Conservation (phyloP, 495 filamentous ascomycete genomes). For the Cercophora sp. region DNA sequence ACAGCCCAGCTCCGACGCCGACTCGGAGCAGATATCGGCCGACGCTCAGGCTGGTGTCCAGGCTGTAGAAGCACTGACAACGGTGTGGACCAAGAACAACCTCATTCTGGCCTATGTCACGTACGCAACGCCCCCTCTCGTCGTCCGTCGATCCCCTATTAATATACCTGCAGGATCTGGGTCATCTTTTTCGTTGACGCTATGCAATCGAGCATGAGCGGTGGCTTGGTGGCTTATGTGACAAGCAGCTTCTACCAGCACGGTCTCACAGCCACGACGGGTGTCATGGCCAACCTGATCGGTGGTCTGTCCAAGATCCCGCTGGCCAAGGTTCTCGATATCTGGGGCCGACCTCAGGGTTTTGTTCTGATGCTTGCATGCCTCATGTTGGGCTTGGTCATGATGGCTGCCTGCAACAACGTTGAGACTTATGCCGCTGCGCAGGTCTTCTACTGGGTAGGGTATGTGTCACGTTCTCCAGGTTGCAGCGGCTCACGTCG, state of each 20-base stretch:
- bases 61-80: constrained; percentile 25
- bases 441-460: constrained; percentile 52
- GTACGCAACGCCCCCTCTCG: constrained; percentile 12
- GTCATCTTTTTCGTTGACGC: constrained; percentile 50
- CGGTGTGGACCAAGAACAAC: constrained; percentile 22
- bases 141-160: background rate
- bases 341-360: constrained; percentile 56
- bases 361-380: constrained; percentile 37
- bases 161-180: constrained; percentile 38
- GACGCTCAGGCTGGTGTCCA: constrained; percentile 25
- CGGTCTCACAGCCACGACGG: constrained; percentile 45
- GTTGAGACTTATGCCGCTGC: constrained; percentile 49
- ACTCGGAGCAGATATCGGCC: constrained; percentile 22
- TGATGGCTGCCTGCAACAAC: constrained; percentile 50
- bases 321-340: constrained; percentile 61
- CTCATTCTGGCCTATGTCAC: constrained; percentile 24
- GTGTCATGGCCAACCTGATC: constrained; percentile 51
- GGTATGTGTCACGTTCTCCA: constrained; percentile 21
- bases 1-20: background rate
- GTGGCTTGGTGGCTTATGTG: constrained; percentile 40
- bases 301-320: constrained; percentile 59
- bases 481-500: too few relatives aligned
- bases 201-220: constrained; percentile 41
- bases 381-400: constrained; percentile 41
- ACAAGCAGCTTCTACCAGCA: constrained; percentile 46